Evolutionary conservation across 331 rosid genomes (phyloP).

Genomic region (Rosa hybrid): DNA sequence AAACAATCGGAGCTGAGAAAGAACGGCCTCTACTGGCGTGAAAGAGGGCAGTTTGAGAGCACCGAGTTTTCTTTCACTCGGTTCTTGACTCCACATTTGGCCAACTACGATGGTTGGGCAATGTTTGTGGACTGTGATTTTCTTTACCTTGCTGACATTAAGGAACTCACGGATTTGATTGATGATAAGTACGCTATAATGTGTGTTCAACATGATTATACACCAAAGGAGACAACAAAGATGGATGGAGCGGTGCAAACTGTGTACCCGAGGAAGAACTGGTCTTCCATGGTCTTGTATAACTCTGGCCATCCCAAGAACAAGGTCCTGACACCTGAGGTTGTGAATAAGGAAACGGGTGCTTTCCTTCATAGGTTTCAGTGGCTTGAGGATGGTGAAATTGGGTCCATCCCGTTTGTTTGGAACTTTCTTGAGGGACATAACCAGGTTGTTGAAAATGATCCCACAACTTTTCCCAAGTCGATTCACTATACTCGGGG

Average conservation of each 20-base stretch:
- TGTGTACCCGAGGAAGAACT: conserved; percentile 91
- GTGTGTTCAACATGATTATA: conserved; percentile 91
- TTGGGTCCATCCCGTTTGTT: conserved; percentile 82
- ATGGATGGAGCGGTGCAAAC: conserved; percentile 98
- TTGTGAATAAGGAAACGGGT: conserved; percentile 76
- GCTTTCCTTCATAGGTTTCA: conserved; percentile 94
- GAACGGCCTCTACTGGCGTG: conserved; percentile 76
- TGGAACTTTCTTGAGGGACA: conserved; percentile 98
- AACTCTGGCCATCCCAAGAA: conserved; percentile 90
- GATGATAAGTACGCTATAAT: conserved; percentile 65
- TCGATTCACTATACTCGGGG: conserved; percentile 85
- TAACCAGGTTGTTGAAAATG: conserved; percentile 68
- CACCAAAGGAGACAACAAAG: conserved; percentile 91
- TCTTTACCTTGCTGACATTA: conserved; percentile 67
- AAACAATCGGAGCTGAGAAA: conserved; percentile 77
- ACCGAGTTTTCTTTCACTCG: conserved; percentile 93
- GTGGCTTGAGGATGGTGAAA: conserved; percentile 89
- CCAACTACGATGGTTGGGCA: conserved; percentile 81
- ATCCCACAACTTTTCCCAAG: conserved; percentile 64
- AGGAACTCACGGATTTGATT: conserved; percentile 58
- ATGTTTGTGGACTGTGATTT: conserved; percentile 92
- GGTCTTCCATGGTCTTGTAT: conserved; percentile 97
- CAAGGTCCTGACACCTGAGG: conserved; percentile 58
- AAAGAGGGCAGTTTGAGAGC: conserved; percentile 84
- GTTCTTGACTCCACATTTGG: conserved; percentile 78